Evolutionary conservation across 225 moss, liverwort and hornwort species (phyloP).

Genomic region (Sphagnum contortum): DNA sequence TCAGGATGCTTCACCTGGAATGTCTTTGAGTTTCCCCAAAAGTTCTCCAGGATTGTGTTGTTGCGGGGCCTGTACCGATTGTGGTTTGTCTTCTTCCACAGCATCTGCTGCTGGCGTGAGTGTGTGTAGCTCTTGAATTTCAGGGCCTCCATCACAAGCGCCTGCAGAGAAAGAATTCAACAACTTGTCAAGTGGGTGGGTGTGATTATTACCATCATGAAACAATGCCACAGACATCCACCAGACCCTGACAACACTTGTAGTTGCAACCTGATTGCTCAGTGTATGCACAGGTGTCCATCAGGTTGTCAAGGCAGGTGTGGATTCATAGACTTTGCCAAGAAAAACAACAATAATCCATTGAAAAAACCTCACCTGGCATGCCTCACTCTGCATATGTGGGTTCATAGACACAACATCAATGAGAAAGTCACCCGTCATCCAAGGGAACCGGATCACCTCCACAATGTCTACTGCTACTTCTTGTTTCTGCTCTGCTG

Average conservation of each 20-base stretch:
- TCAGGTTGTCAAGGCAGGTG: no score
- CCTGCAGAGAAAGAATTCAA: slow-evolving; percentile 3
- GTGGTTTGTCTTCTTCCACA: slow-evolving; percentile 77
- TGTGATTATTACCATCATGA: no score
- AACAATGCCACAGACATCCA: no score
- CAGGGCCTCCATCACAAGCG: slow-evolving; percentile 65
- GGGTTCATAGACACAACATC: slow-evolving; percentile 57
- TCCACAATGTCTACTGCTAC: slow-evolving; percentile 56
- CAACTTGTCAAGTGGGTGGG: no score
- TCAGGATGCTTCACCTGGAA: slow-evolving; percentile 57
- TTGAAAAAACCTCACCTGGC: slow-evolving; percentile 25
- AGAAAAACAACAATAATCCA: no score
- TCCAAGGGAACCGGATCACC: slow-evolving; percentile 80
- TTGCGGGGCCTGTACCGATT: slow-evolving; percentile 66
- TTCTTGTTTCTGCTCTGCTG: slow-evolving; percentile 34
- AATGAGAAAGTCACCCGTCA: slow-evolving; percentile 70
- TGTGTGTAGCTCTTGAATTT: slow-evolving; percentile 77
- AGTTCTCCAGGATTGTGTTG: slow-evolving; percentile 60
- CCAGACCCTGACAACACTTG: no score
- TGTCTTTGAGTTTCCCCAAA: slow-evolving; percentile 78
- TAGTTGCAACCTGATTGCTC: no score
- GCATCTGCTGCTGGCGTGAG: slow-evolving; percentile 71
- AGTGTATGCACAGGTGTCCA: no score
- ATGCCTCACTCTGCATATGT: slow-evolving; percentile 51
- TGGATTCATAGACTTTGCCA: no score